Evolutionary conservation across 441 rosid species (phyloP).

Genomic region (Pelargonium exstipulatum): DNA sequence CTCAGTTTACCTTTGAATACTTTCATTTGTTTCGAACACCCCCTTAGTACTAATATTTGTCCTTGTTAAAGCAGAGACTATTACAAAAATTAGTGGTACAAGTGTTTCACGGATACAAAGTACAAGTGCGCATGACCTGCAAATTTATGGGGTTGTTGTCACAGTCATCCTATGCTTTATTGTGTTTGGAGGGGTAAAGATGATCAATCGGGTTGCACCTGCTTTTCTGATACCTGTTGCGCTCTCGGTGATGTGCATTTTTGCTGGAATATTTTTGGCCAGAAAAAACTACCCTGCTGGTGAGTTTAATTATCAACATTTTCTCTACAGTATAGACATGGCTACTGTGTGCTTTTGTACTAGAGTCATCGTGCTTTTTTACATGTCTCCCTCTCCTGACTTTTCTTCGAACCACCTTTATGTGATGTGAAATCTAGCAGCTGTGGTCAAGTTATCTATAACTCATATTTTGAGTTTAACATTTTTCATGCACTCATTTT

Average conservation of each 20-base stretch:
- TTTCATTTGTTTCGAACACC: constrained; percentile 13
- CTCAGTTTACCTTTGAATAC: constrained; percentile 8
- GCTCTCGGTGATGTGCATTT: constrained; percentile 84
- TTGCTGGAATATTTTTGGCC: constrained; percentile 65
- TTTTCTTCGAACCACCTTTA: neutral
- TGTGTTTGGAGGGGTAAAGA: constrained; percentile 99
- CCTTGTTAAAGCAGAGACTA: constrained; percentile 54
- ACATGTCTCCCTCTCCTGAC: constrained; percentile 36
- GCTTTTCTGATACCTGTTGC: constrained; percentile 92
- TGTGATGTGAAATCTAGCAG: constrained; percentile 12
- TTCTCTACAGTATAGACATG: neutral
- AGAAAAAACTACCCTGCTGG: constrained; percentile 68
- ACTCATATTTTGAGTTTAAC: constrained; percentile 56
- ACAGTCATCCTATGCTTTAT: constrained; percentile 86
- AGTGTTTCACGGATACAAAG: constrained; percentile 43
- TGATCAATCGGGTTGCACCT: constrained; percentile 99
- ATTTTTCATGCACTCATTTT: neutral
- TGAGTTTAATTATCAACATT: constrained; percentile 31
- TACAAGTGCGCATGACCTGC: constrained; percentile 89
- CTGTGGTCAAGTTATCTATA: constrained; percentile 44
- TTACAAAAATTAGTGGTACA: constrained; percentile 66
- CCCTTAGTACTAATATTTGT: constrained; percentile 20
- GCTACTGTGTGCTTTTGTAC: neutral
- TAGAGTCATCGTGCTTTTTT: neutral
- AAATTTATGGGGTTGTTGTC: constrained; percentile 89